Evolutionary conservation across 2,329 filamentous ascomycete genomes (phyloP).

Genomic region (Beauveria rudraprayagi): DNA sequence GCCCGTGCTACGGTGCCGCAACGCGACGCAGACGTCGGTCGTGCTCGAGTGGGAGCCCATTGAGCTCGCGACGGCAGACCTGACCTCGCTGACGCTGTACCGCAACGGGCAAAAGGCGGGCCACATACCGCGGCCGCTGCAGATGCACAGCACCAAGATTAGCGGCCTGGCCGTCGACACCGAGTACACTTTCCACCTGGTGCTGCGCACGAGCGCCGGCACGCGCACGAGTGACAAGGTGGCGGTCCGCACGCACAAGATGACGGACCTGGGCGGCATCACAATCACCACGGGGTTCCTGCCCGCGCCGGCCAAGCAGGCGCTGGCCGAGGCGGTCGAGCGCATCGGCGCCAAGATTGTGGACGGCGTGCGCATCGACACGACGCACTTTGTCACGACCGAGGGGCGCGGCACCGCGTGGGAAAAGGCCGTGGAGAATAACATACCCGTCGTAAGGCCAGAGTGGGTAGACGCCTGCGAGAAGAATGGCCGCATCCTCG

Average conservation of each 20-base stretch:
- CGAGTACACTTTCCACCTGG: constrained; percentile 89
- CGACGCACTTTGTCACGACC: constrained; percentile 95
- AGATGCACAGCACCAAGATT: constrained; percentile 94
- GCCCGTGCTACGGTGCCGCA: constrained; percentile 81
- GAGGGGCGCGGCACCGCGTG: constrained; percentile 83
- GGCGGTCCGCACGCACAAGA: constrained; percentile 87
- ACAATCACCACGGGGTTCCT: constrained; percentile 82
- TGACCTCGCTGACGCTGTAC: constrained; percentile 83
- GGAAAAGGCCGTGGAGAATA: constrained; percentile 97
- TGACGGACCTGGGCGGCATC: constrained; percentile 94
- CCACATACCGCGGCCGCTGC: constrained; percentile 78
- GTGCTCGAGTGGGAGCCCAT: constrained; percentile 98
- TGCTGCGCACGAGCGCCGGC: constrained; percentile 83
- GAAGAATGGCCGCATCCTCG: constrained; percentile 81
- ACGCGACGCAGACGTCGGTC: constrained; percentile 96
- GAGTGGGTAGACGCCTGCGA: constrained; percentile 99
- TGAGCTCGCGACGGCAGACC: constrained; percentile 81
- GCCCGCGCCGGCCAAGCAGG: constrained; percentile 63
- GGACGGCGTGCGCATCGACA: constrained; percentile 88
- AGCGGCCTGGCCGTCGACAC: constrained; percentile 92
- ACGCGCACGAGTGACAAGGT: constrained; percentile 79
- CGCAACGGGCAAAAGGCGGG: constrained; percentile 96
- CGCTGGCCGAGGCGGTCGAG: constrained; percentile 66
- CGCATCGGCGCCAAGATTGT: constrained; percentile 88
- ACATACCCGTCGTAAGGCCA: constrained; percentile 91